Conservation (phyloP, 1,139 yeast species). For the Yamadazyma atlantica region DNA sequence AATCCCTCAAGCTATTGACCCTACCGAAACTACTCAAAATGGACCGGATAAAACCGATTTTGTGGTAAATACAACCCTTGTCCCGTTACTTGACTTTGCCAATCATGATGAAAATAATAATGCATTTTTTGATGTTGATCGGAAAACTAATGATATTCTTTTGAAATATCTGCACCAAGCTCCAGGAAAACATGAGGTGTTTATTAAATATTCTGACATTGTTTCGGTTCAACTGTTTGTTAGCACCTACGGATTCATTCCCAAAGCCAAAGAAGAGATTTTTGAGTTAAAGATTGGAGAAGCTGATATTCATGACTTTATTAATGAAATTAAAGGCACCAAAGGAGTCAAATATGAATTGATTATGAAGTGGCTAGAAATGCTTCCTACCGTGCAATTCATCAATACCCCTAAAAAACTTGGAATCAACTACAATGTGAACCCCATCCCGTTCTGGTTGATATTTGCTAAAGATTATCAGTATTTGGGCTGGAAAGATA, state of each 20-base stretch:
- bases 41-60: conserved; percentile 30
- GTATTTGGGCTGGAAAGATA: conserved; percentile 13
- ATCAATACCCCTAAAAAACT: conserved; percentile 15
- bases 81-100: conserved; percentile 67
- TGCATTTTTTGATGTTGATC: conserved; percentile 64
- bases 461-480: conserved; percentile 12
- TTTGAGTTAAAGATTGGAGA: conserved; percentile 13
- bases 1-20: conserved; percentile 46
- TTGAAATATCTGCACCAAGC: conserved; percentile 16
- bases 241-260: conserved; percentile 61
- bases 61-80: conserved; percentile 53
- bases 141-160: conserved; percentile 44
- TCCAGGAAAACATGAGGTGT: conserved; percentile 18
- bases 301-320: conserved; percentile 8
- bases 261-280: conserved; percentile 19
- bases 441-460: conserved; percentile 18
- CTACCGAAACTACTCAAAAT: not conserved
- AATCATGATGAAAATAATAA: conserved; percentile 53
- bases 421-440: conserved; percentile 17
- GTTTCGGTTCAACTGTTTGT: conserved; percentile 32
- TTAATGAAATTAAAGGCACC: conserved; percentile 13
- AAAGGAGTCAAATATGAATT: conserved; percentile 12
- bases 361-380: conserved; percentile 26
- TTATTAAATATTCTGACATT: conserved; percentile 13
- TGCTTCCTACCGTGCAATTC: conserved; percentile 26